Percentiles rank a stretch among this genome's conserved stretches.
phyloP scores from a whole-genome alignment of 805 yeast species.

The Starmerella vaccinii region DNA sequence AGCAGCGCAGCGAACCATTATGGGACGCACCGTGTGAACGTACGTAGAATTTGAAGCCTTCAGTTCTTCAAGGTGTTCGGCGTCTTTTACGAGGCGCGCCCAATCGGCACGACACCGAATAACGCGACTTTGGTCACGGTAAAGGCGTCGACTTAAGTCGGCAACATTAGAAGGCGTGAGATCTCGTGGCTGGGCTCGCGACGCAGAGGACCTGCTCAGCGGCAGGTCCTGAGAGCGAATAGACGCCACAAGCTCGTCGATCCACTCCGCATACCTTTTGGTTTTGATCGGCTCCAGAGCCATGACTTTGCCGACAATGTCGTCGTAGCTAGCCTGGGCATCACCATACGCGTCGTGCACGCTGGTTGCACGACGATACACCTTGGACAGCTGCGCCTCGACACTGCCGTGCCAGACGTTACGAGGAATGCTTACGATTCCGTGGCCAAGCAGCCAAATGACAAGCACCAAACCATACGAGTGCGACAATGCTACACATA shows the following conservation, averaged over 20 bases:
- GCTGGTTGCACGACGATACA: slow-evolving; percentile 48
- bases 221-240: slow-evolving; percentile 23
- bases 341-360: slow-evolving; percentile 55
- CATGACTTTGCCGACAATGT: slow-evolving; percentile 49
- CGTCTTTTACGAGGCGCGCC: slow-evolving; percentile 39
- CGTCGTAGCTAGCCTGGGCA: slow-evolving; percentile 50
- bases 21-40: slow-evolving; percentile 35
- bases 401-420: slow-evolving; percentile 33
- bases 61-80: slow-evolving; percentile 49
- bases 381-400: slow-evolving; percentile 31
- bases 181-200: slow-evolving; percentile 22
- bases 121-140: slow-evolving; percentile 42
- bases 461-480: slow-evolving; percentile 65
- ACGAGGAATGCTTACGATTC: slow-evolving; percentile 59
- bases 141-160: slow-evolving; percentile 43
- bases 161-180: slow-evolving; percentile 39
- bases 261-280: slow-evolving; percentile 52
- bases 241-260: slow-evolving; percentile 45
- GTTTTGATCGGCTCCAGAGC: slow-evolving; percentile 41
- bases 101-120: slow-evolving; percentile 51
- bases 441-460: slow-evolving; percentile 78
- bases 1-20: slow-evolving; percentile 37
- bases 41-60: not conserved
- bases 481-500: slow-evolving; percentile 67
- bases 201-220: slow-evolving; percentile 15